Percentiles rank a stretch among this genome's conserved stretches.
phyloP scores from a whole-genome alignment of 2,329 filamentous ascomycete genomes.

The Verticillium alfalfae region DNA sequence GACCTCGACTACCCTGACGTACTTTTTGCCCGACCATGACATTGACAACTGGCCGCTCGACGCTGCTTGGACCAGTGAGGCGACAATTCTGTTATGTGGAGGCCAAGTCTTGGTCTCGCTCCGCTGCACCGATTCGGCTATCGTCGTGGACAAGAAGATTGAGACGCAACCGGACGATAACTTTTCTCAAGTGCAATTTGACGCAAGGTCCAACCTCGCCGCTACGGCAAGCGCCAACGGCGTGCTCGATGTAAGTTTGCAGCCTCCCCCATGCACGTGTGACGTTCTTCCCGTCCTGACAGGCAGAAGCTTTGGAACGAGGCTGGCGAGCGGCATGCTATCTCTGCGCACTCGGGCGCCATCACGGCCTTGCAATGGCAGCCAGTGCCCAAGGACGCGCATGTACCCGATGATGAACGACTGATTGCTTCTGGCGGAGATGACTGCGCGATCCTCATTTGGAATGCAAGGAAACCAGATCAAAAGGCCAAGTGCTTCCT shows the following conservation, averaged over 20 bases:
- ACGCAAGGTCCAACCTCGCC: conserved; percentile 44
- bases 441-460: conserved; percentile 57
- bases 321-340: conserved; percentile 46
- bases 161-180: conserved; percentile 47
- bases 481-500: conserved; percentile 51
- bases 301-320: conserved; percentile 47
- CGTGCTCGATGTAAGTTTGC: conserved; percentile 49
- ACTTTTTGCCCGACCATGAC: conserved; percentile 44
- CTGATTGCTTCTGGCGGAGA: conserved; percentile 57
- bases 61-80: conserved; percentile 53
- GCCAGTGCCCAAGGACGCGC: conserved; percentile 30
- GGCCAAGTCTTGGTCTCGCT: conserved; percentile 48
- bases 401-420: conserved; percentile 39
- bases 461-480: conserved; percentile 52
- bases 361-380: conserved; percentile 59
- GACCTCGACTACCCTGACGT: conserved; percentile 19
- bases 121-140: conserved; percentile 37
- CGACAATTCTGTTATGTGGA: conserved; percentile 54
- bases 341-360: conserved; percentile 52
- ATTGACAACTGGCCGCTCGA: conserved; percentile 48
- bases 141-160: conserved; percentile 42
- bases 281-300: neutral
- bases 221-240: conserved; percentile 58
- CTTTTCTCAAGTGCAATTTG: conserved; percentile 52
- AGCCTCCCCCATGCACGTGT: neutral